Base-by-base conservation (phyloP, 257 asterid genomes). In the Parsonsia alboflavescens region DNA sequence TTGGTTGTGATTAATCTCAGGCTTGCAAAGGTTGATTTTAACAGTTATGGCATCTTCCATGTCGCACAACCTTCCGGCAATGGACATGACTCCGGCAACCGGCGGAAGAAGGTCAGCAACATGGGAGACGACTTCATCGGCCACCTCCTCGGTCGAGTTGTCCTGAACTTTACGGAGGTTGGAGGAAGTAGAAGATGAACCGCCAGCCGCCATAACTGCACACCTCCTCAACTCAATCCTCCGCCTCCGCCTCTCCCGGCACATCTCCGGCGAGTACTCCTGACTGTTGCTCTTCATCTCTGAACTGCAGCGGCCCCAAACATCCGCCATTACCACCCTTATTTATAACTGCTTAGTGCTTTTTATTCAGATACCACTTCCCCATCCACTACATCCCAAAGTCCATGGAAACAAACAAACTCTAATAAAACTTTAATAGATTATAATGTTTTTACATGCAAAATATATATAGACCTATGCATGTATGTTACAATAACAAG, bases 1-100 rank as follows among this genome's bases (percentile, higher is more conserved):
- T 30, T n/a, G 75, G 22, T 50, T 9, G 28, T 10, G 42, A 64
- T 56, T 77, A 42, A 77, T 45, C n/a, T 28, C 17, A 17, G 81
- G 81, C 11, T 39, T 49, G 54, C 73, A 77, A 54, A 77, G 68
- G 30, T 61, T 53, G 1, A 67, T 48, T 21, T 21, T 21, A 46
- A 73, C 56, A 22, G 68, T 68, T 9, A 68, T 17, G 13, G 72
- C 58, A 73, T 78, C 78, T 68, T 78, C 82, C 82, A 78, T 78
- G 11, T 64, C 69, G 33, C 72, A 64, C 33, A 44, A 44, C 74
- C 68, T 78, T 58, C 82, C 82, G 16, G 48, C 3, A 21, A 73
- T 54, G 30, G 78, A 74, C 65, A 68, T 22, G 33, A 49, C 45
- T 46, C 82, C 82, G 26, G 68, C 64, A 52, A 13, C 13, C 19